Evolutionary conservation across 352 stramenopile species (phyloP), one percentile per base, ranked within the genome.

Genomic region (Pythium utonaiense): DNA sequence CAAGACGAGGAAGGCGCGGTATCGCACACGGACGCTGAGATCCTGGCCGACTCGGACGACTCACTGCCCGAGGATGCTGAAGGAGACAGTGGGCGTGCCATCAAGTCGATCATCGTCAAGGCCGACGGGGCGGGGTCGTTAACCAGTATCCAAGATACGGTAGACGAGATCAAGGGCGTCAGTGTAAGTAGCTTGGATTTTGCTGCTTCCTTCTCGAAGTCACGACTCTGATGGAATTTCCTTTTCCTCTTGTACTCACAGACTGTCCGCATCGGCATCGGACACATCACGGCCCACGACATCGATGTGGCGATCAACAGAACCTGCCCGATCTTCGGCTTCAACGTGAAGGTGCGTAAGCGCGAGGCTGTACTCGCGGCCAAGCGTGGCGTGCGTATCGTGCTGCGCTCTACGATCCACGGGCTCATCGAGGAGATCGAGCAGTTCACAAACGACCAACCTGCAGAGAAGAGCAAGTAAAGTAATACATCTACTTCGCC

Each of bases 311-410:
- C 82, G 19, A 88, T 89, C 64, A 87, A 88, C 61, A 69, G 76
- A 62, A 77, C 89, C 52, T 94, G 85, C 34, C 84, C 83, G 41
- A 93, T 93, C 62, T 92, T 90, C 28, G 85, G 80, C 30, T 94
- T 94, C 57, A 91, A 91, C 48, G 80, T 93, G 10, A 87, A 87
- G 45, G 57, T 93, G 21, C 77, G 69, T 27, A 69, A 72, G 8
- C 80, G 83, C 19, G 83, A 92, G 67, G 65, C 74, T 33, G 77
- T 75, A 34, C 62, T 91, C 13, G 84, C 84, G 12, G 67, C 66
- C 12, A 52, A 77, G 27, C 71, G 77, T 44, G 76, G 80, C 31
- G 81, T 94, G 34, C 80, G 77, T 6, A 72, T 94, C 13, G 71
- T 93, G 49, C 61, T 94, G 27, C 75, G 66, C 38, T 76, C 77